Percentiles rank a stretch among this genome's conserved stretches.
Conservation (phyloP, 441 rosid genomes). For the Viola pubescens region DNA sequence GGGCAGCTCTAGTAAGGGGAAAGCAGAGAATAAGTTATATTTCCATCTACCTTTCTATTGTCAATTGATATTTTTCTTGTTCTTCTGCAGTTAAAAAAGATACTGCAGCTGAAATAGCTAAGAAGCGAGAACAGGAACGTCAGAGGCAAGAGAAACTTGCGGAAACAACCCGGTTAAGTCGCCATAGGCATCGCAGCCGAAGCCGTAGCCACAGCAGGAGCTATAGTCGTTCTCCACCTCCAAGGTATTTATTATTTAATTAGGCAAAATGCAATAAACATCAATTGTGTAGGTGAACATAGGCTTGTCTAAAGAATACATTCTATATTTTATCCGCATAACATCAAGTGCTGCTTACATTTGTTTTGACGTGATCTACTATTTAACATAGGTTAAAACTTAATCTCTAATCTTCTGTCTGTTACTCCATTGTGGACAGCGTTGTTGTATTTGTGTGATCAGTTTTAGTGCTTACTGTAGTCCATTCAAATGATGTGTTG, state of each 20-base stretch:
- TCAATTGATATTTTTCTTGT: neutral
- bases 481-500: no score
- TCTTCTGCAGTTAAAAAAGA: conserved; percentile 77
- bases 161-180: conserved; percentile 70
- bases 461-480: no score
- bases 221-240: conserved; percentile 66
- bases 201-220: conserved; percentile 85
- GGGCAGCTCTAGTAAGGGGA: neutral
- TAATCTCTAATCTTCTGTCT: no score
- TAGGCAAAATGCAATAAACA: neutral
- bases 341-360: neutral
- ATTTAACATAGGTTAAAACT: neutral
- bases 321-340: neutral
- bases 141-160: conserved; percentile 83
- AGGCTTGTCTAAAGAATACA: neutral
- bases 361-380: neutral
- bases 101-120: conserved; percentile 83
- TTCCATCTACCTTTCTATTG: neutral
- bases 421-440: no score
- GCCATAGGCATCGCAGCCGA: conserved; percentile 59
- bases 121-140: conserved; percentile 85
- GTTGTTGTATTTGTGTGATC: no score
- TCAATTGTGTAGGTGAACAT: no score
- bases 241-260: conserved; percentile 39
- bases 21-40: neutral